Base-by-base conservation (phyloP, 164 flowering plant species). In the Chimonanthus praecox region DNA sequence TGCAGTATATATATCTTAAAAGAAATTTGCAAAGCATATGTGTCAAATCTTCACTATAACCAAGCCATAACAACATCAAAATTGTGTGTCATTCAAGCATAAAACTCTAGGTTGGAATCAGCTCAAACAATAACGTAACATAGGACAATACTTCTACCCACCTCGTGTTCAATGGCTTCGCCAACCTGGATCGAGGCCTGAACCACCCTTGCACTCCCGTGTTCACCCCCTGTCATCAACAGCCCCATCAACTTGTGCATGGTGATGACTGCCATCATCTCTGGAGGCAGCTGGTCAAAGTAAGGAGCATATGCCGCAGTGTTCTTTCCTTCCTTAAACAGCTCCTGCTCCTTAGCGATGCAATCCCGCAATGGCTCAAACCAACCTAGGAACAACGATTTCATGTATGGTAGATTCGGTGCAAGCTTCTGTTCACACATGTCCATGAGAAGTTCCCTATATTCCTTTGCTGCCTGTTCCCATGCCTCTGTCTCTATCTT, bases 91-190 rank as follows among this genome's bases (percentile, higher is more conserved):
- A 15, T 54, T 54, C 60, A 54, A 54, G 60, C 60, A 51, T 13
- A 16, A 54, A 54, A 54, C 33, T 33, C 33, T 33, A 54, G 60
- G 33, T 33, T 33, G 33, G 33, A 54, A 54, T 13, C 15, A 16
- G 4, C 15, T 16, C 60, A 54, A 54, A 13, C 13, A 54, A 54
- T 54, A 47, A 4, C 16, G 49, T 6, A 68, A 47, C 16, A 64
- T 62, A 45, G 58, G 44, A 11, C 46, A 8, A 6, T 8, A 60
- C 43, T 7, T 49, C 44, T 7, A 82, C 85, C 16, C 7, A 94
- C 99, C 97, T 96, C 99, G 48, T 96, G 95, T 73, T 96, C 98
- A 74, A 96, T 85, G 72, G 97, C 95, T 58, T 96, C 97, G 43
- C 99, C 99, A 61, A 96, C 83, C 3, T 50, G 45, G 67, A 88